Evolutionary conservation across 192 early-diverging fungal species (phyloP), one percentile per base, ranked within the genome.

Genomic region (Obelidium mucronatum): DNA sequence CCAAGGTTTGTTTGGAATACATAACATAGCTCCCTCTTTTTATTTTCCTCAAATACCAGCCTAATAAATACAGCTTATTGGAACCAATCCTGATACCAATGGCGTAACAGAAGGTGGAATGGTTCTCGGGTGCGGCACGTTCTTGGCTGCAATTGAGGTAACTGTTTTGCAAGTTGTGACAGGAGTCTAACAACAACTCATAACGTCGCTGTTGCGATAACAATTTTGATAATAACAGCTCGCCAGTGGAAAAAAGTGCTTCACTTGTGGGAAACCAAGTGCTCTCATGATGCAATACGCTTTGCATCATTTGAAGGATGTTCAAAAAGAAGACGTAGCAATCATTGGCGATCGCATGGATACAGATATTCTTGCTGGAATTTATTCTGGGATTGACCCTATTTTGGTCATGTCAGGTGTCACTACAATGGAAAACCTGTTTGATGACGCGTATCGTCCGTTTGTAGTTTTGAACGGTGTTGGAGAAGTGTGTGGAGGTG

Each of bases 331-430:
- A 31, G 87, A 88, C 37, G 87, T 85, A 15, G 88, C 87, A 73
- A 88, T 90, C 35, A 84, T 90, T 71, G 88, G 88, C 70, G 88
- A 90, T 74, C 86, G 88, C 59, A 87, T 90, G 85, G 87, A 90
- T 75, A 90, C 88, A 34, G 88, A 90, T 61, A 85, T 89, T 78
- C 75, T 89, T 60, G 83, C 84, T 68, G 88, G 88, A 63, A 81
- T 81, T 48, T 83, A 73, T 19, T 83, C 88, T 26, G 73, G 86
- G 74, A 84, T 89, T 74, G 87, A 89, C 69, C 83, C 87, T 24
- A 78, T 68, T 15, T 67, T 89, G n/a, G 87, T 89, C 1, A 70
- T 89, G 40, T 80, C 80, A 24, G 85, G 87, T 48, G 85, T 89
- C 11, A 87, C 85, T 35, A 78, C 73, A 39, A 68, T 72, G 66